Base-by-base conservation (phyloP, 176 grass and related monocot species). In the Cenchrus fungigraminus region DNA sequence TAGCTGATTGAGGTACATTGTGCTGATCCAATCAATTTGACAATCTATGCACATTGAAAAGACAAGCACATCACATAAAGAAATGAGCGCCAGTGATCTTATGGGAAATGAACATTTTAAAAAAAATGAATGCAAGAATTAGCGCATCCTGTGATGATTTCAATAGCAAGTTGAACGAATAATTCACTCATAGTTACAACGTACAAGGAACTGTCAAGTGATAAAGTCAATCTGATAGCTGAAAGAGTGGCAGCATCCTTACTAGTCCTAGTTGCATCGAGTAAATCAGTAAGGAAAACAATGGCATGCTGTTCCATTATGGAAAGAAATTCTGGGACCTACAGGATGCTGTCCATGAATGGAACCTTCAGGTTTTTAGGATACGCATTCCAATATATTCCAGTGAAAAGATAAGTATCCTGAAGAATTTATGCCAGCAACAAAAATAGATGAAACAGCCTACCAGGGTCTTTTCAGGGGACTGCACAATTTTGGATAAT, bases 381-480 rank as follows among this genome's bases (percentile, higher is more conserved):
- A 22, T 29, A 52, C 9, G 8, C 17, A 60, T 68, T 29, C 3
- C n/a, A 71, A 43, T 58, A 65, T 49, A 79, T 40, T 40, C 37
- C 37, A 40, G 37, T 40, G 37, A 74, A 54, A 54, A 19, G 0
- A 9, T 32, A 12, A 31, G 7, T 10, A 37, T 52, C 77, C 9
- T 37, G 19, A 31, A 66, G 5, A 80, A 59, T 28, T 82, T 67
- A 14, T 79, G 51, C 42, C 42, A 17, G 28, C 7, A 17, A 51
- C 37, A 68, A 67, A 11, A 44, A 19, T 13, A 66, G 5, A 40
- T 3, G 53, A 59, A 31, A 57, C 15, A 5, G 62, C n/a, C 43
- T 32, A 98, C 96, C 87, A 92, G 89, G 80, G 94, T 73, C 80
- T 92, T 98, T 71, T 95, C 96, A n/a, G 96, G 96, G 5, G 96